Evolutionary conservation across 371 early-diverging fungal species (phyloP), one percentile per base, ranked within the genome.

Genomic region (Syncephalastrum monosporum): DNA sequence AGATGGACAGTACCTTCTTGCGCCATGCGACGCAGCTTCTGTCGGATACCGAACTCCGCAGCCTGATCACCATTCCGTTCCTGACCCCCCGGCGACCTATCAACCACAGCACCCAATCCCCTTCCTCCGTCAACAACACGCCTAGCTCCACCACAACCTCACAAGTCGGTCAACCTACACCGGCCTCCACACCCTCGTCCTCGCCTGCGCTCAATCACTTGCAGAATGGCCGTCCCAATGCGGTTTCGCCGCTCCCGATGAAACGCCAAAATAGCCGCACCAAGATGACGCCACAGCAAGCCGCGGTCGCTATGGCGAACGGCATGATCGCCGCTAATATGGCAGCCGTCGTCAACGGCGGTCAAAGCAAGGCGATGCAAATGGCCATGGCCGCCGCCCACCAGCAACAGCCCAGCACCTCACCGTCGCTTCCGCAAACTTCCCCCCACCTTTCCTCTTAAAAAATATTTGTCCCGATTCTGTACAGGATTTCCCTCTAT

Each of bases 11-110:
- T 58, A 77, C 74, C 14, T 67, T 67, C 60, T 68, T 82, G 41
- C 74, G 75, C 23, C 80, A 84, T 51, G 72, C 81, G 14, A 69
- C 70, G 41, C 69, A 75, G 23, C 65, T 82, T 7, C 53, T 84
- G 14, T 72, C 81, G 19, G 84, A 84, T 55, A 67, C 60, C 14
- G 82, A 84, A 57, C 75, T 82, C 29, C 72, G 82, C 15, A 77
- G 69, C 41, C 67, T 84, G 17, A 62, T 71, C 45, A 72, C 75
- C 8, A 61, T 71, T 38, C 78, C 74, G 6, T 72, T 67, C 48
- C 42, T 69, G 38, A 65, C 71, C 6, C 74, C 75, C 27, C 50
- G 38, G 38, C 38, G 38, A 33, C 38, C 38, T 33, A 33, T 33
- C 38, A 24, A 23, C 47, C 1, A 23, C 17, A 25, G 53, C 19